Evolutionary conservation across 1,284 basidiomycete genomes (phyloP).

Genomic region (Heterobasidion irregulare): DNA sequence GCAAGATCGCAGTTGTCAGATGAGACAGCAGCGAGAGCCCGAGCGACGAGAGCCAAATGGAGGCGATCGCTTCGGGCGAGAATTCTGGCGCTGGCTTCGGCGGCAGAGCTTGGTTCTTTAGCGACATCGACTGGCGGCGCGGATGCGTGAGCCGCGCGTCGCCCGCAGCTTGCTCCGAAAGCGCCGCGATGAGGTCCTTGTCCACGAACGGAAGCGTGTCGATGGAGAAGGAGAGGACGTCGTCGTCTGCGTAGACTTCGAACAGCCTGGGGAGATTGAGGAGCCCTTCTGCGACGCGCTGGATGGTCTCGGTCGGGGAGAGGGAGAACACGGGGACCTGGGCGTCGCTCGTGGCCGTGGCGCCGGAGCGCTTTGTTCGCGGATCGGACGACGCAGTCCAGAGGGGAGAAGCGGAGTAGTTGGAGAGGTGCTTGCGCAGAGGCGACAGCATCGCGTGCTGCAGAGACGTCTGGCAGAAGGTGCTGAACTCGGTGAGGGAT

Average conservation of each 20-base stretch:
- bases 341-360: constrained; percentile 47
- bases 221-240: constrained; percentile 84
- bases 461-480: constrained; percentile 65
- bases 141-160: constrained; percentile 16
- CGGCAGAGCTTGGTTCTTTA: constrained; percentile 17
- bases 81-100: constrained; percentile 22
- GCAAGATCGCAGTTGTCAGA: constrained; percentile 58
- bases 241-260: constrained; percentile 90
- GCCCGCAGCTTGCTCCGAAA: constrained; percentile 27
- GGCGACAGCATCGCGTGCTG: constrained; percentile 83
- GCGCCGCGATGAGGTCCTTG: constrained; percentile 41
- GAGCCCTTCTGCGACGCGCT: constrained; percentile 86
- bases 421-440: constrained; percentile 65
- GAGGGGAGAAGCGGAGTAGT: constrained; percentile 61
- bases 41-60: constrained; percentile 87
- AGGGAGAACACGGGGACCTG: constrained; percentile 91
- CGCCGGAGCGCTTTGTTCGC: constrained; percentile 31
- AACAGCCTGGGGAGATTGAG: constrained; percentile 91
- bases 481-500: constrained; percentile 46
- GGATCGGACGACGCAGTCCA: constrained; percentile 56
- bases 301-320: constrained; percentile 83
- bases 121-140: constrained; percentile 9
- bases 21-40: constrained; percentile 71
- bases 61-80: constrained; percentile 72
- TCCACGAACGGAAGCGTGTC: constrained; percentile 73